Evolutionary conservation across 225 moss, liverwort and hornwort species (phyloP).

Genomic region (Climacium dendroides): DNA sequence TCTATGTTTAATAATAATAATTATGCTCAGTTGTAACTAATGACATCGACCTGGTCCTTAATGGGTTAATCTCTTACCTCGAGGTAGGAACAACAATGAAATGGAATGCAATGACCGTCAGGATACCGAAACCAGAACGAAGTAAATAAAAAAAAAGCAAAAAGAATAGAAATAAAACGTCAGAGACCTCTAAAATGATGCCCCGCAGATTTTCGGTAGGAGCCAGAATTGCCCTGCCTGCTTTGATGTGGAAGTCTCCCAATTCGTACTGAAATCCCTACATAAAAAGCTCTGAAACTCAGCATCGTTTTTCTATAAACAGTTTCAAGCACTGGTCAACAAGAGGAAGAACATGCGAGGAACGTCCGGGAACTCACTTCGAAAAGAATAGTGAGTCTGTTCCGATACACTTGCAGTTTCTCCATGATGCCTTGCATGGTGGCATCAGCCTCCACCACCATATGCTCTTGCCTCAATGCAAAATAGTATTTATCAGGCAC

Average conservation of each 20-base stretch:
- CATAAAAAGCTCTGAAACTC: background rate
- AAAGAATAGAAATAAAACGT: background rate
- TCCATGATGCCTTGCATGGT: slow-evolving; percentile 92
- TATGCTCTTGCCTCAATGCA: slow-evolving; percentile 68
- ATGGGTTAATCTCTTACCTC: background rate
- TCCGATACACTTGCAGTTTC: slow-evolving; percentile 78
- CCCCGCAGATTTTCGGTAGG: slow-evolving; percentile 77
- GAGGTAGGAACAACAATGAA: background rate
- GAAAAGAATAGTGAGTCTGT: slow-evolving; percentile 75
- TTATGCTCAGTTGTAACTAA: background rate
- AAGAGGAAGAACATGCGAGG: background rate
- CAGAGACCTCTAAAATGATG: slow-evolving; percentile 71
- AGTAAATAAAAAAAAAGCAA: background rate
- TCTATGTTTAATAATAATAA: background rate
- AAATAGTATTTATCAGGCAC: slow-evolving; percentile 66
- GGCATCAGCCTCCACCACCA: slow-evolving; percentile 92
- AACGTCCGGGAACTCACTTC: slow-evolving; percentile 30
- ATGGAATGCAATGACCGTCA: background rate
- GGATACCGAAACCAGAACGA: background rate
- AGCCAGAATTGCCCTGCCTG: slow-evolving; percentile 76
- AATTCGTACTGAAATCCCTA: slow-evolving; percentile 91
- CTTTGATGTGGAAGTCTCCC: slow-evolving; percentile 89
- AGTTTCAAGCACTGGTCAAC: background rate
- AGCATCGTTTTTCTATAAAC: background rate
- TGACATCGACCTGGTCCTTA: too few species aligned